Conservation (phyloP, 2,329 filamentous ascomycete species). For the Reticulascus tulasneorum region DNA sequence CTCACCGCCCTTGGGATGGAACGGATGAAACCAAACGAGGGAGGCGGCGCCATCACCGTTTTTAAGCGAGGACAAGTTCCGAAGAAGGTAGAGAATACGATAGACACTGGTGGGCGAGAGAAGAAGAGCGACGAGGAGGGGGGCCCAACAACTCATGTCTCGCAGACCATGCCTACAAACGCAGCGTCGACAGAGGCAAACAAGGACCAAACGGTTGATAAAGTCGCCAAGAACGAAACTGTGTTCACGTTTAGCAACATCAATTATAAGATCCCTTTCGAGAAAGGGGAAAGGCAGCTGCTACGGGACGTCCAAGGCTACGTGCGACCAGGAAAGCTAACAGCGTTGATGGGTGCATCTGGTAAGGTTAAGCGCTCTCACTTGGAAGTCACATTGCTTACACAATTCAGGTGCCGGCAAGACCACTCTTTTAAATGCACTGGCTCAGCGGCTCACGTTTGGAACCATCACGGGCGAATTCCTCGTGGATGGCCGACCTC, state of each 20-base stretch:
- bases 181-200: slow-evolving; percentile 14
- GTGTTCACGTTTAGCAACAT: slow-evolving; percentile 51
- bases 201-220: slow-evolving; percentile 31
- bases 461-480: slow-evolving; percentile 75
- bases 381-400: background rate
- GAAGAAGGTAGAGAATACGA: slow-evolving; percentile 50
- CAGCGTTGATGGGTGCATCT: slow-evolving; percentile 68
- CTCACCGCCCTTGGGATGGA: slow-evolving; percentile 30
- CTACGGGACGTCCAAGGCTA: slow-evolving; percentile 78
- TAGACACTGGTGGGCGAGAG: slow-evolving; percentile 45
- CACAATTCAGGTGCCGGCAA: slow-evolving; percentile 51
- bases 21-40: slow-evolving; percentile 53
- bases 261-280: slow-evolving; percentile 48
- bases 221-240: slow-evolving; percentile 58
- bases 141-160: slow-evolving; percentile 38
- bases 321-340: slow-evolving; percentile 77
- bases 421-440: slow-evolving; percentile 68
- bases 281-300: slow-evolving; percentile 63
- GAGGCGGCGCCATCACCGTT: slow-evolving; percentile 55
- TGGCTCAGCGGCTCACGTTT: slow-evolving; percentile 72
- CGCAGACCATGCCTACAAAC: slow-evolving; percentile 54
- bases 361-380: slow-evolving; percentile 23
- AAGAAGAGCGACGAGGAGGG: slow-evolving; percentile 49
- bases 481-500: slow-evolving; percentile 69
- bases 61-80: slow-evolving; percentile 63